Base-by-base conservation (phyloP, 2,329 filamentous ascomycete species). In the Reticulascus tulasneorum region DNA sequence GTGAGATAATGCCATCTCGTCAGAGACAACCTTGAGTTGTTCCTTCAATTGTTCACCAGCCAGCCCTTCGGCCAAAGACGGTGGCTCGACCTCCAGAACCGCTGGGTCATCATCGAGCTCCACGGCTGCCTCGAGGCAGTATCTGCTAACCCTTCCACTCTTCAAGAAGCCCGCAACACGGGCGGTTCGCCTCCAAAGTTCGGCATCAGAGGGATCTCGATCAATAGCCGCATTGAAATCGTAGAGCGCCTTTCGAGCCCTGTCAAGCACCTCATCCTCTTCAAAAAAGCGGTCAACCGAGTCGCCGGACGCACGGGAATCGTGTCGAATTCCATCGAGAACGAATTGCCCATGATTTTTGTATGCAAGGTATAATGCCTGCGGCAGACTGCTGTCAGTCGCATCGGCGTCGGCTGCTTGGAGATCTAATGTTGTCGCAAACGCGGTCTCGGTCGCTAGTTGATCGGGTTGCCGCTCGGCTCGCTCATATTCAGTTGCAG, bases 311-410 rank as follows among this genome's bases (percentile, higher is more conserved):
- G 48, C 44, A 20, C 63, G 64, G 9, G 66, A 58, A 29, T 63
- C 71, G 58, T 77, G 65, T 49, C 71, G 80, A 47, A 84, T 77
- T 39, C 65, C 68, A 56, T 98, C 91, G n/a, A 98, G 69, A 39
- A 84, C 69, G 54, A 94, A 96, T 54, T 97, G 87, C 26, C 89
- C 93, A 62, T 91, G 82, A 51, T 97, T 98, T 61, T 97, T 98
- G 69, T 94, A 88, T 2, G 91, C 86, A 7, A 98, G 75, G 53
- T 95, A 96, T 15, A 97, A 73, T 9, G 94, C 89, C 54, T 96
- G 90, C 0, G 87, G 83, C 9, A 97, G 67, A 31, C 84, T 91
- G 54, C 84, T 93, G 12, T 83, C 86, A 3, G 81, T 79, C 19
- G 79, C 82, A 46, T 94, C 88, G 31, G 78, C 77, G 32, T 81